Base-by-base conservation (phyloP, 768 basidiomycete genomes). In the Phallus indusiatus region DNA sequence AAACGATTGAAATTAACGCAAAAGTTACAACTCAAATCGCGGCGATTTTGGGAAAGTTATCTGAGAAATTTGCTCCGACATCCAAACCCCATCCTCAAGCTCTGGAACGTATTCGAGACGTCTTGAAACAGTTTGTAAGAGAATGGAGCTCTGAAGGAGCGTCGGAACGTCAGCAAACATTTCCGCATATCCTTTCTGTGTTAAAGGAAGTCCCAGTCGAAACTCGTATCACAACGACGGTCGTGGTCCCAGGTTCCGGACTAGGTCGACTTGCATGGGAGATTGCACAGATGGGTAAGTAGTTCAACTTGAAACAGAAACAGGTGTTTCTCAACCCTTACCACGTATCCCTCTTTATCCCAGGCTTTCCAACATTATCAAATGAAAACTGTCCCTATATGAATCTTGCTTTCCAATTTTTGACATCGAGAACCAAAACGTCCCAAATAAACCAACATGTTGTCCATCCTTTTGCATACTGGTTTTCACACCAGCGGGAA, bases 181-280 rank as follows among this genome's bases (percentile, higher is more conserved):
- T 85, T 61, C 63, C 69, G 21, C 84, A 84, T 0, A 81, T 87
- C 37, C 68, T 88, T 17, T 70, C 77, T 1, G 71, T 78, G 0
- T 70, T 88, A 14, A 56, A 64, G 10, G 46, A 51, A 1, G 63
- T 67, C 9, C 63, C 68, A 2, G 34, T 53, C 1, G 65, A 65
- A 6, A 67, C 71, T 17, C 68, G 79, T 17, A 49, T 34, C 18
- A 58, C 53, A 0, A 73, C 69, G 67, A 75, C 69, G 20, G 77
- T 86, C 0, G 77, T 88, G 0, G 78, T 86, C 3, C 85, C 85
- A 5, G 86, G 85, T 0, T 76, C 78, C 56, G 85, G 86, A 0
- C 70, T 88, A 11, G 83, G 81, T 7, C 72, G 86, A 53, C 71
- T 88, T 5, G 81, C 84, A 51, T 86, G 83, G 81, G 85, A 88